Conservation (phyloP, 2,329 filamentous ascomycete genomes). For the Raffaelea albimanens region DNA sequence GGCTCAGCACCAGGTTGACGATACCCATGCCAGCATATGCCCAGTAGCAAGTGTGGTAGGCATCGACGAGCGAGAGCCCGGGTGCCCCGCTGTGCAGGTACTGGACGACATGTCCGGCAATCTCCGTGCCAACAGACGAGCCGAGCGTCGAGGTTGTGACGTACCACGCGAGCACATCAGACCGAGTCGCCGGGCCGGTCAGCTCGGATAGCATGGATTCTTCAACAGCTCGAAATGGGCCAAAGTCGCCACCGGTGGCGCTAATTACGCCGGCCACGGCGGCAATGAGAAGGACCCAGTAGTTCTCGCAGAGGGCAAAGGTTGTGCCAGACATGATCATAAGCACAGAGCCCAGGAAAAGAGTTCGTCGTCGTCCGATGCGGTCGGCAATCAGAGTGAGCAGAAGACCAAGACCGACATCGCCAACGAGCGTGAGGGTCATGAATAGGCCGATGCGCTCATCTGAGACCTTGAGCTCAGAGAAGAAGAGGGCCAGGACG, state of each 20-base stretch:
- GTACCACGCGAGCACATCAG: slow-evolving; percentile 61
- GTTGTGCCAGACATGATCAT: slow-evolving; percentile 47
- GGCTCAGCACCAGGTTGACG: slow-evolving; percentile 36
- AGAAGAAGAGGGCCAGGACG: slow-evolving; percentile 53
- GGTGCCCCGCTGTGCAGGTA: slow-evolving; percentile 28
- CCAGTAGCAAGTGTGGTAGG: slow-evolving; percentile 50
- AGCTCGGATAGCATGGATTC: slow-evolving; percentile 55
- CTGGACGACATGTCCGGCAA: slow-evolving; percentile 41
- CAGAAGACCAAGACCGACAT: slow-evolving; percentile 48
- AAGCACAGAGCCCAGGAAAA: slow-evolving; percentile 40
- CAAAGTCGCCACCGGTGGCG: slow-evolving; percentile 55
- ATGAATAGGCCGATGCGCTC: slow-evolving; percentile 54
- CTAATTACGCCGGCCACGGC: slow-evolving; percentile 53
- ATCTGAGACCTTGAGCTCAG: slow-evolving; percentile 44
- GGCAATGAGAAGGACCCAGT: slow-evolving; percentile 48
- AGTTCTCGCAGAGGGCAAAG: slow-evolving; percentile 46
- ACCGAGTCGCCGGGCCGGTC: slow-evolving; percentile 40
- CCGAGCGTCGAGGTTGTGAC: slow-evolving; percentile 47
- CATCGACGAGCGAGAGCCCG: slow-evolving; percentile 38
- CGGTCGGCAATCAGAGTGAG: slow-evolving; percentile 50
- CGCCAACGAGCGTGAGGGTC: slow-evolving; percentile 52
- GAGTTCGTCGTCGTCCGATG: slow-evolving; percentile 44
- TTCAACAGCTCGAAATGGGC: slow-evolving; percentile 58
- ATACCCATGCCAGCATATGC: slow-evolving; percentile 47
- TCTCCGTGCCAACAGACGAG: slow-evolving; percentile 42